Base-by-base conservation (phyloP, 2,329 filamentous ascomycete species). In the Coniochaeta hoffmannii region DNA sequence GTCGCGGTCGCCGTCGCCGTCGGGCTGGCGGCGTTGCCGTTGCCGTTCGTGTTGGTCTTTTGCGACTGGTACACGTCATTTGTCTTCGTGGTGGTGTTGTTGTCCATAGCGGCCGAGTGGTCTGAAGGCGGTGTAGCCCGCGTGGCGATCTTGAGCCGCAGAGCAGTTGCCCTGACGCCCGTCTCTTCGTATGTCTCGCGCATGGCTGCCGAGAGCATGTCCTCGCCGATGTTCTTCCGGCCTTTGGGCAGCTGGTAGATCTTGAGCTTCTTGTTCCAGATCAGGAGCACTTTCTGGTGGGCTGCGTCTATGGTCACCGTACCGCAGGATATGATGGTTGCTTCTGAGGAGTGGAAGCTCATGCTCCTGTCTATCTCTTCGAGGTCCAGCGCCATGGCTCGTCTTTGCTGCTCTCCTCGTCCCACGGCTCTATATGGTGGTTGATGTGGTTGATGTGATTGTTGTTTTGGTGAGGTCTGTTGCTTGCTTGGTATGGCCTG, bases 161-260 rank as follows among this genome's bases (percentile, higher is more conserved):
- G 59, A 0, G 73, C 68, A 12, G 59, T 61, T 32, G 72, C 71
- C 5, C 56, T 62, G n/a, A 76, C 65, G 4, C 76, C 76, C 7
- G 75, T 77, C 61, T 79, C 76, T 58, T 79, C 76, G 44, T 67
- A 67, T 0, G 76, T 77, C 62, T 78, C 76, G 28, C 76, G 72
- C 14, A 78, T 58, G 12, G 76, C 76, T 0, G 75, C 68, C 2
- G 63, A 64, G 26, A 71, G 68, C 32, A 76, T 65, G 57, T 67
- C 68, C 59, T 79, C 76, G 55, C 68, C 69, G 44, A 79, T 72
- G 61, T 77, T 73, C 62, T 76, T 76, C 58, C 75, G 70, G 50
- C 76, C 76, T 61, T 78, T 78, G 51, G 76, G 76, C 7, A 78
- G 67, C 63, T 78, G 75, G 61, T 68, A 73, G 58, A 76, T 72